Base-by-base conservation (phyloP, 345 rosid genomes). In the Carallia brachiata region DNA sequence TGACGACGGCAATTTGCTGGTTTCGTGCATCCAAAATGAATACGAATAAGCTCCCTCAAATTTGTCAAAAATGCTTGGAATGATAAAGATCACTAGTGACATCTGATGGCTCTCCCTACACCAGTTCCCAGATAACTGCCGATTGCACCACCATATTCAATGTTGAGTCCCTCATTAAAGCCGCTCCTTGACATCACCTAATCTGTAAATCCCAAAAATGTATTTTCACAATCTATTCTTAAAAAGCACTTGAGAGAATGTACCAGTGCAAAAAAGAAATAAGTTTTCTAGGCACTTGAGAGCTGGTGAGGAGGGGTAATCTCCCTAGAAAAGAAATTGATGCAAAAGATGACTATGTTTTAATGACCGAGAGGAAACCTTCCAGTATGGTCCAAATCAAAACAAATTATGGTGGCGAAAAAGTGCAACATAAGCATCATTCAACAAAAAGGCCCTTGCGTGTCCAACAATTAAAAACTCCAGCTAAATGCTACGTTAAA, bases 171-270 rank as follows among this genome's bases (percentile, higher is more conserved):
- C 13, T 68, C 56, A 34, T 86, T 79, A 85, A 61, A 78, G 88
- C 75, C 71, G 84, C 62, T 84, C 91, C 82, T 84, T 90, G 62
- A 57, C 36, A 0, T 44, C 50, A 12, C 50, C 50, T 44, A 44
- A 12, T 44, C 50, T 12, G 50, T 10, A 2, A 44, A 60, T 88
- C 91, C 36, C 88, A 85, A 78, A 80, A 44, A 44, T 44, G 50
- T 44, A 44, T 44, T 44, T 44, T 44, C 50, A 44, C 50, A 44
- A 13, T 12, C 17, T 44, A 13, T 44, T 44, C 17, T 2, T 12
- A 32, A 32, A 4, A 32, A 32, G 34, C 34, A 32, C 34, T 32
- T 32, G 2, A 0, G 34, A 32, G 34, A 32, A 32, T 32, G 34
- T 32, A 12, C 4, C 50, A 44, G 50, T 44, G 50, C 50, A 44